Conservation (phyloP, 2,329 filamentous ascomycete genomes). For the Cladosporium austrohemisphaericum region DNA sequence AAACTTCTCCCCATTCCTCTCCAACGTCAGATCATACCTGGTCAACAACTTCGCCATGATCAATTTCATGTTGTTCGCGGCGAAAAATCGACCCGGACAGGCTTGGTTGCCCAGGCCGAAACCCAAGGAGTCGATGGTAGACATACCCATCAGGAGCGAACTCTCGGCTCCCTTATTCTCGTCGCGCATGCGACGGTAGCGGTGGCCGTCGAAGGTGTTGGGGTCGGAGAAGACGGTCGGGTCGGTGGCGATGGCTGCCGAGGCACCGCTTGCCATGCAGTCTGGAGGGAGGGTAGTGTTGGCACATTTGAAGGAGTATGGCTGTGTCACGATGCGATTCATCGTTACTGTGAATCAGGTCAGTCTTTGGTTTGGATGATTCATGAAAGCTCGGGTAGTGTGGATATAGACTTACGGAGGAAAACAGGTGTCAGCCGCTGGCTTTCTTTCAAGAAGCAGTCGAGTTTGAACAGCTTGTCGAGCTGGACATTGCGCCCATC, state of each 20-base stretch:
- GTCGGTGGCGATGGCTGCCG: not conserved
- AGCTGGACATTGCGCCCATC: not conserved
- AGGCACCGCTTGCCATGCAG: not conserved
- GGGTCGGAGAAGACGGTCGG: not conserved
- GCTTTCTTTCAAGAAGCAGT: not conserved
- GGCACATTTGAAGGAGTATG: too few species aligned
- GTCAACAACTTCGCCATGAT: not conserved
- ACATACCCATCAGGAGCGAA: too few species aligned
- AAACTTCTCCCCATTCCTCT: not conserved
- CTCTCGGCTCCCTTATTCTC: too few species aligned
- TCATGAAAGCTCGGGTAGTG: too few species aligned
- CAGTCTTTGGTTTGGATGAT: too few species aligned
- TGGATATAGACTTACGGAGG: not conserved
- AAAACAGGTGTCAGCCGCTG: not conserved
- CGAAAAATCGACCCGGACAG: slow-evolving; percentile 30
- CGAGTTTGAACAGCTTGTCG: not conserved
- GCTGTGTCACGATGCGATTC: too few species aligned
- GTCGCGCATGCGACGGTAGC: too few species aligned
- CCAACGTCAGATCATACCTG: not conserved
- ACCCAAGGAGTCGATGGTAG: slow-evolving; percentile 7
- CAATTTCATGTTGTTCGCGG: slow-evolving; percentile 25
- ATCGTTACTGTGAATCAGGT: too few species aligned
- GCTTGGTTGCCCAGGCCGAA: slow-evolving; percentile 26
- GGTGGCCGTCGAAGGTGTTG: not conserved
- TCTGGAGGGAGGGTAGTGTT: not conserved